Evolutionary conservation across 768 basidiomycete genomes (phyloP).

Genomic region (Neoboletus magnificus): DNA sequence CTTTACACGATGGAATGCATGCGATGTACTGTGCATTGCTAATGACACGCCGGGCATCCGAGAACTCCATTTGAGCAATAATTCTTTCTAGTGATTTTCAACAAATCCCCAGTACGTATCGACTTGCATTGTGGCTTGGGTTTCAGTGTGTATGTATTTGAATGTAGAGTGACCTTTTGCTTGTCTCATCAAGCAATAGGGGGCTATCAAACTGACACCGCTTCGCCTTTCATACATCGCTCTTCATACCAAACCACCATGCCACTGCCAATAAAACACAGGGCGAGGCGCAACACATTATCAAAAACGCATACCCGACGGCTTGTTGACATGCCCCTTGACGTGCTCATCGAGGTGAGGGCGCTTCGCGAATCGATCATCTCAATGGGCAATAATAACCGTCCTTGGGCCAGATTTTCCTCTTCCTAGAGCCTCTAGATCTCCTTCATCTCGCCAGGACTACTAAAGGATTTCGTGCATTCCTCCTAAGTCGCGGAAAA

Average conservation of each 20-base stretch:
- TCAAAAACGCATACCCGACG: background rate
- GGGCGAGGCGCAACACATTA: background rate
- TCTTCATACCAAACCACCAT: background rate
- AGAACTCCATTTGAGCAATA: background rate
- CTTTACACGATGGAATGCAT: conserved; percentile 14
- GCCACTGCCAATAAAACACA: background rate
- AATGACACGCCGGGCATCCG: background rate
- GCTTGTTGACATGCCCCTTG: conserved; percentile 12
- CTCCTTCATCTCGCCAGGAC: conserved; percentile 32
- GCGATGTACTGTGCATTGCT: conserved; percentile 4
- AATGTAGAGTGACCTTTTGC: background rate
- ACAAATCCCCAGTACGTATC: background rate
- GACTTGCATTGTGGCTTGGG: background rate
- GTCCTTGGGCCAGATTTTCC: conserved; percentile 16
- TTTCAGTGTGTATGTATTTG: background rate
- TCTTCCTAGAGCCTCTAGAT: conserved; percentile 30
- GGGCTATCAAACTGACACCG: background rate
- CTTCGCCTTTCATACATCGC: background rate
- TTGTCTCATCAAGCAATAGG: background rate
- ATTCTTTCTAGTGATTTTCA: background rate
- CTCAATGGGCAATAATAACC: background rate
- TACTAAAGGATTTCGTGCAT: conserved; percentile 27
- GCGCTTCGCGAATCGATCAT: background rate
- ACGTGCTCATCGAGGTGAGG: conserved; percentile 14
- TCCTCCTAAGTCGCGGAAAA: conserved; percentile 22